These are phyloP conservation scores for Paraphoma sp. DNA, from an alignment of 2,329 filamentous ascomycete genomes.

Conservation along the genomic window DNA sequence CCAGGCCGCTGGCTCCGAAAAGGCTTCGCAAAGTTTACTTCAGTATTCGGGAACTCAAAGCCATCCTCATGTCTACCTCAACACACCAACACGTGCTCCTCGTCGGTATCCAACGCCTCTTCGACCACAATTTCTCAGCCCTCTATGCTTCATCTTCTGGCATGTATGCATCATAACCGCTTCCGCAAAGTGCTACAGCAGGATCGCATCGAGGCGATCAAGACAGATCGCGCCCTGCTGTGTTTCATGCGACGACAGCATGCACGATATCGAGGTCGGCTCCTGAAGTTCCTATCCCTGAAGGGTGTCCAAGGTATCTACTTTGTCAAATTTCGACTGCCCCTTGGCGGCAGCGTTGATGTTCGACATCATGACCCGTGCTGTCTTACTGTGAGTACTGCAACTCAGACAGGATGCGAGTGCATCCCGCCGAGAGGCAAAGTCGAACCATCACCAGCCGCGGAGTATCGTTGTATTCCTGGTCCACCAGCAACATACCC, in stretches of 20 bases:
- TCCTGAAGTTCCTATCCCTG: conserved; percentile 15
- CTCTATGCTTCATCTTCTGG: conserved; percentile 20
- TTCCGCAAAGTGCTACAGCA: conserved; percentile 21
- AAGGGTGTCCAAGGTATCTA: conserved; percentile 24
- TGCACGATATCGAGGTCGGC: conserved; percentile 8
- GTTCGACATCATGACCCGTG: conserved; percentile 23
- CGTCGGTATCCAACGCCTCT: neutral
- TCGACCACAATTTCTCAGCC: conserved; percentile 2
- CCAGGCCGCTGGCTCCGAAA: conserved; percentile 9
- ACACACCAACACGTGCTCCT: conserved; percentile 5
- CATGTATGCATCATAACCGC: conserved; percentile 23
- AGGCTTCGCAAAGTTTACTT: neutral
- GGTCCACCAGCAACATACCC: conserved; percentile 24
- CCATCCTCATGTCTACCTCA: conserved; percentile 8
- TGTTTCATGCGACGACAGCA: conserved; percentile 22
- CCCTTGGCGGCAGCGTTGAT: conserved; percentile 26
- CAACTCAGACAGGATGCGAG: conserved; percentile 11
- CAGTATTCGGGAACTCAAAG: neutral
- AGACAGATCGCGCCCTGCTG: conserved; percentile 25
- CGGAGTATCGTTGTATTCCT: conserved; percentile 32
- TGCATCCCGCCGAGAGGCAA: conserved; percentile 28
- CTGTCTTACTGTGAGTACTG: conserved; percentile 8
- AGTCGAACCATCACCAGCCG: conserved; percentile 26
- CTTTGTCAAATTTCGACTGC: conserved; percentile 28
- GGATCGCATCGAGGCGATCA: conserved; percentile 20